Evolutionary conservation across 805 yeast species (phyloP), one percentile per base, ranked within the genome.

Genomic region (Cyberlindnera japonica): DNA sequence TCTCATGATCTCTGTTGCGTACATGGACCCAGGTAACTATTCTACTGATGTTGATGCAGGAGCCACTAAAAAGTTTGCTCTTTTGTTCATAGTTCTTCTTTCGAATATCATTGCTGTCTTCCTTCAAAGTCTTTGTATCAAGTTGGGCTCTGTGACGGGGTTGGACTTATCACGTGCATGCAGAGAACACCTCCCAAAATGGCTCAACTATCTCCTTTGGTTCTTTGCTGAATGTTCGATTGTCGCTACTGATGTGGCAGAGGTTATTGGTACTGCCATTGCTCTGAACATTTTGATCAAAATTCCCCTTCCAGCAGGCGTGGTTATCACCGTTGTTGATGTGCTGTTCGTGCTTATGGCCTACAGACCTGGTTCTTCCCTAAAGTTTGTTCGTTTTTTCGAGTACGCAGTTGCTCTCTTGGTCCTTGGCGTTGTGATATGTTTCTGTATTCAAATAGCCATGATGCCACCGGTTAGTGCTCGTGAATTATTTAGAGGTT

Each of bases 21-120:
- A 89, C 56, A 84, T 89, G 72, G 97, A 89, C 58, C 96, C 96
- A 2, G 97, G 97, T 31, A 89, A 89, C 62, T 89, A 87, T 63
- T 78, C 95, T 32, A 85, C 96, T 0, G 88, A 93, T 13, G 95
- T 89, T 1, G 75, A 86, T 13, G 87, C 95, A 1, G 97, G 96
- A 37, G 90, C 95, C 3, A 72, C 78, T 40, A 84, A 80, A 54
- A 75, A 79, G 56, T 89, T 81, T 61, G 75, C 82, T 43, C 73
- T 88, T 38, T 68, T 89, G 37, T 84, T 86, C 60, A 72, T 83
- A 22, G 74, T 88, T 4, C 68, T 88, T 37, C 54, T 88, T 43
- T 82, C 95, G n/a, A 89, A 88, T 55, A 58, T 84, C 37, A 80
- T 87, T 65, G 96, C 96, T 0, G 84, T 88, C 21, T 73, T 88